Base-by-base conservation (phyloP, 2,329 filamentous ascomycete genomes). In the Sarocladiaceae sp. region DNA sequence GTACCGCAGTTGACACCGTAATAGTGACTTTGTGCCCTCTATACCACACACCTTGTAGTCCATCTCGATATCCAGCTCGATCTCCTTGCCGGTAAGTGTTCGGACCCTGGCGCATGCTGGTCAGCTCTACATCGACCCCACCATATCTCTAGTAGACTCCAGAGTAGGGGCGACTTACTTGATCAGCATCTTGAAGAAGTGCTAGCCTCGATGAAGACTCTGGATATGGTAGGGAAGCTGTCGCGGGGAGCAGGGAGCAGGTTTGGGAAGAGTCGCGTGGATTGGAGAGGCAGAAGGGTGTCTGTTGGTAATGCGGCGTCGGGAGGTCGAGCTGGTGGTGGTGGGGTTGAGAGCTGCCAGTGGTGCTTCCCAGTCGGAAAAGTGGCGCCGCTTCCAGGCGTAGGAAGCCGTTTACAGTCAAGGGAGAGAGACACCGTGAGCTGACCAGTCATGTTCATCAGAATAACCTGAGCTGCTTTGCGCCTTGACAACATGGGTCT, bases 61-160 rank as follows among this genome's bases (percentile, higher is more conserved):
- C 44, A 81, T 76, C 73, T 97, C 93, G 63, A 98, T 95, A 62
- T 97, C 90, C 58, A 98, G 82, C 76, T 97, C 91, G 65, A 97
- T 97, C 72, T 98, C 89, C 75, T 97, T 97, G 61, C 93, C 93
- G 52, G 93, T 97, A 52, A 98, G 82, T 51, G 93, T 98, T 63
- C 93, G 86, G 63, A 98, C 91, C 76, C 91, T 98, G 56, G 33
- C 33, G 37, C 23, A 18, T 45, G 24, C 20, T n/a, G 40, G 40
- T 43, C 29, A 43, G 40, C 40, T 43, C 29, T 4, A 16, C 16
- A 50, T 60, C 51, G 56, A 56, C 49, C 48, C 50, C 52, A 13
- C 40, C 29, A 11, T 12, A 32, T n/a, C 27, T 3, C 23, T 16
- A 20, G 20, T 4, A 43, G 24, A 4, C 12, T 26, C 21, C 13